Conservation (phyloP, 331 rosid genomes). For the Telfairia occidentalis region DNA sequence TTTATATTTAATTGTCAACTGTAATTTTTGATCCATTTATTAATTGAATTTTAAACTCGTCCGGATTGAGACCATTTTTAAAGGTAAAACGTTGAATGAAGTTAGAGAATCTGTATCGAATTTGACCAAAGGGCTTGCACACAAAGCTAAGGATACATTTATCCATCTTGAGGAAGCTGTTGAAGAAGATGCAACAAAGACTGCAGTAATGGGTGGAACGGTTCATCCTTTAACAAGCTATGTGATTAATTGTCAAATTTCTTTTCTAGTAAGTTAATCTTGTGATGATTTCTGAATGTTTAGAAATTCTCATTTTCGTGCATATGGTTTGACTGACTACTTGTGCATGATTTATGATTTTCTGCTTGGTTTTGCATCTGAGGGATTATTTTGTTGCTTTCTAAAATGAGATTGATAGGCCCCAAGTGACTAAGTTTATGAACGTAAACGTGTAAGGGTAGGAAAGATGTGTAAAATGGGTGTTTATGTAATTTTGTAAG, state of each 20-base stretch:
- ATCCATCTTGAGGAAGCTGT: conserved; percentile 99
- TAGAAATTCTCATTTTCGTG: neutral
- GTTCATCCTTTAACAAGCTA: conserved; percentile 98
- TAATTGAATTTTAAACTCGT: conserved; percentile 10
- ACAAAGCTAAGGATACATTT: conserved; percentile 86
- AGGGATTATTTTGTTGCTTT: neutral
- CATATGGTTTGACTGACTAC: neutral
- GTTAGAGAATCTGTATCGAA: conserved; percentile 70
- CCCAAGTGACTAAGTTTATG: no score
- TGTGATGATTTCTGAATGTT: neutral
- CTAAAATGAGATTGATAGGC: neutral
- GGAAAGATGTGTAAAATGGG: no score
- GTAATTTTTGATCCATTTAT: conserved; percentile 6
- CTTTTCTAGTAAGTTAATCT: conserved; percentile 72
- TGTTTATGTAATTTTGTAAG: no score
- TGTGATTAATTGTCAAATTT: conserved; percentile 95
- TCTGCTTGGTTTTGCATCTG: neutral
- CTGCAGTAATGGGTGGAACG: conserved; percentile 96
- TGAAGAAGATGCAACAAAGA: conserved; percentile 93
- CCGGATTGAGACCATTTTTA: conserved; percentile 74
- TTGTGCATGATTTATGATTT: neutral
- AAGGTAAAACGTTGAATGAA: conserved; percentile 70
- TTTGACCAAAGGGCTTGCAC: conserved; percentile 87
- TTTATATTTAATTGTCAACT: neutral
- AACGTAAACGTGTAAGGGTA: no score